Percentiles rank a stretch among this genome's conserved stretches.
Evolutionary conservation across 768 basidiomycete species (phyloP).

Genomic region (Boletus rubescentipes): DNA sequence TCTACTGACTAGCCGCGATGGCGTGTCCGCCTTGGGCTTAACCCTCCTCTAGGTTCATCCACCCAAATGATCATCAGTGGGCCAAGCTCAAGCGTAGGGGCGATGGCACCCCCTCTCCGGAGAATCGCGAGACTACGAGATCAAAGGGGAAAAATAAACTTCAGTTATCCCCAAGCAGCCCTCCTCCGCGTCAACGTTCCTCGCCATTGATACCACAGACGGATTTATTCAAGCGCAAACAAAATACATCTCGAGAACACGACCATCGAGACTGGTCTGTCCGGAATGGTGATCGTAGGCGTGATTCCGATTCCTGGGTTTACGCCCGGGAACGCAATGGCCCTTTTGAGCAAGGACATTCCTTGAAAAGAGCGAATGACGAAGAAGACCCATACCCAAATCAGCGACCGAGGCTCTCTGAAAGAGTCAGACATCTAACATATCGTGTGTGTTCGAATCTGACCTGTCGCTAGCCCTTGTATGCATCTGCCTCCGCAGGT

Average conservation of each 20-base stretch:
- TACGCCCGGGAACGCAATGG: conserved; percentile 20
- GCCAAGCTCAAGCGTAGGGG: conserved; percentile 19
- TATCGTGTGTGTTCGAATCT: conserved; percentile 1
- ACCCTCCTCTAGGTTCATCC: conserved; percentile 41
- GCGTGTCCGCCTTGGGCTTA: conserved; percentile 6
- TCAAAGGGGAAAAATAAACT: conserved; percentile 24
- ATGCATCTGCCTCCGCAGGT: conserved; percentile 6
- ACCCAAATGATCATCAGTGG: conserved; percentile 50
- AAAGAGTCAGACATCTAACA: conserved; percentile 25
- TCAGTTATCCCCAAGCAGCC: conserved; percentile 21
- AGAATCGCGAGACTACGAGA: conserved; percentile 20
- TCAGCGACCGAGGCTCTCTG: conserved; percentile 28
- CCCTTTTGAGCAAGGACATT: conserved; percentile 11
- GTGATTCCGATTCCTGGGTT: conserved; percentile 24
- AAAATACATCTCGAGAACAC: conserved; percentile 22
- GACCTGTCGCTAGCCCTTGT: conserved; percentile 15
- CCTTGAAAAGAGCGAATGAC: conserved; percentile 29
- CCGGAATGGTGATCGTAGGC: conserved; percentile 24
- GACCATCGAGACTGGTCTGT: conserved; percentile 22
- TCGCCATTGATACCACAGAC: conserved; percentile 44
- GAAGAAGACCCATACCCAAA: conserved; percentile 25
- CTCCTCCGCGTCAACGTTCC: conserved; percentile 23
- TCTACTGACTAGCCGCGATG: conserved; percentile 7
- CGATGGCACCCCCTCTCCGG: conserved; percentile 19
- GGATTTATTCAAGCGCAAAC: conserved; percentile 41